Evolutionary conservation across 768 basidiomycete genomes (phyloP).

Genomic region (Naganishia randhawae): DNA sequence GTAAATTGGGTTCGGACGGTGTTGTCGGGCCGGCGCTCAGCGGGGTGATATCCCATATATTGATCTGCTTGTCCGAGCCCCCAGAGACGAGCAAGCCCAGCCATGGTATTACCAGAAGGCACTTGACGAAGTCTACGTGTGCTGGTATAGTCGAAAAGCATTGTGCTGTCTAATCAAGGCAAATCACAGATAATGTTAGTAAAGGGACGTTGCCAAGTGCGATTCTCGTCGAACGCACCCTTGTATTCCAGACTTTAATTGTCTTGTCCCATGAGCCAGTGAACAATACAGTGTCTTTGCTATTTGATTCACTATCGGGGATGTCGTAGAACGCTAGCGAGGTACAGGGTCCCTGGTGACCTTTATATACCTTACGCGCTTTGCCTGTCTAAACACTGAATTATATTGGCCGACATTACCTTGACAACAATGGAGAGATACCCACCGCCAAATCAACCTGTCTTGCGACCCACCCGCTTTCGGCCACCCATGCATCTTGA

Average conservation of each 20-base stretch:
- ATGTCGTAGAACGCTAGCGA: conserved; percentile 61
- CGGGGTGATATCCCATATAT: conserved; percentile 68
- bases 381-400: conserved; percentile 65
- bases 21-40: conserved; percentile 1
- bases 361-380: conserved; percentile 68
- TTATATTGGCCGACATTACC: conserved; percentile 1
- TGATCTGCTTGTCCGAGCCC: conserved; percentile 81
- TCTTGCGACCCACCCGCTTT: conserved; percentile 71
- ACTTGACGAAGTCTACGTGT: conserved; percentile 88
- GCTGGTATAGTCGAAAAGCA: conserved; percentile 68
- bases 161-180: conserved; percentile 61
- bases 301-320: conserved; percentile 51
- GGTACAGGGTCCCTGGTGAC: conserved; percentile 86
- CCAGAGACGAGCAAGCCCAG: conserved; percentile 72
- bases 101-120: conserved; percentile 66
- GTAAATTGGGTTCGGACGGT: neutral
- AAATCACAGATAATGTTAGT: neutral
- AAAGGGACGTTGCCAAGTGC: conserved; percentile 18
- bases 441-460: conserved; percentile 73
- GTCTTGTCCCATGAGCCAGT: conserved; percentile 98
- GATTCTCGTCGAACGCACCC: conserved; percentile 54
- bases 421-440: conserved; percentile 4
- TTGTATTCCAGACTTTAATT: conserved; percentile 78
- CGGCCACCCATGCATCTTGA: conserved; percentile 77
- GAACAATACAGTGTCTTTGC: conserved; percentile 61